phyloP scores from a whole-genome alignment of 2,329 filamentous ascomycete species.

The Graphilbum ipis-grandicollis region DNA sequence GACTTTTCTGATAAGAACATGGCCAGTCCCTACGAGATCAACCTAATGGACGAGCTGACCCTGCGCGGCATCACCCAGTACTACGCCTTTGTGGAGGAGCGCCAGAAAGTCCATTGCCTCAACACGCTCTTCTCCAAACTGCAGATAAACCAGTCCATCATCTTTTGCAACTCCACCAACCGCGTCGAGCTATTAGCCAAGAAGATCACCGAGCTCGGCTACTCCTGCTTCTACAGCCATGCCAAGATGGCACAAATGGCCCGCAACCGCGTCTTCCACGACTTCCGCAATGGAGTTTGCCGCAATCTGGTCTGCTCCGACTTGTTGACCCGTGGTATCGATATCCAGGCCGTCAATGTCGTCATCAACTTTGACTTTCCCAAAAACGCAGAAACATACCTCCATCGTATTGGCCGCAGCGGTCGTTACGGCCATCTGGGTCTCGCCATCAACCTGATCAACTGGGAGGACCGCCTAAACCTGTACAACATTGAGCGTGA shows the following conservation, averaged over 20 bases:
- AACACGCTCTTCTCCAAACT: conserved; percentile 98
- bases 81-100: conserved; percentile 98
- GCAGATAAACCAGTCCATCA: conserved; percentile 99
- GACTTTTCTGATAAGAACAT: conserved; percentile 98
- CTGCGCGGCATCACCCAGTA: conserved; percentile 97
- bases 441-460: conserved; percentile 97
- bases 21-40: conserved; percentile 92
- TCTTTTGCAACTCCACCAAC: conserved; percentile 99
- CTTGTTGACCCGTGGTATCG: conserved; percentile 92
- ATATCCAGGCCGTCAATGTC: conserved; percentile 97
- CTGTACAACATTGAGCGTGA: conserved; percentile 98
- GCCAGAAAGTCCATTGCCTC: conserved; percentile 96
- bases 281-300: conserved; percentile 95
- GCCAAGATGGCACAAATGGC: conserved; percentile 95
- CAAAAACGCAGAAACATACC: conserved; percentile 97
- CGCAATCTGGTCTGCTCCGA: conserved; percentile 97
- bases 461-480: conserved; percentile 98
- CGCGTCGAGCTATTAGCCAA: conserved; percentile 93
- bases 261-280: conserved; percentile 96
- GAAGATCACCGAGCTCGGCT: conserved; percentile 97
- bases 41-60: conserved; percentile 97
- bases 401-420: conserved; percentile 94
- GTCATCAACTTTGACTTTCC: conserved; percentile 99
- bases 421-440: conserved; percentile 94
- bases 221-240: conserved; percentile 99